These are phyloP conservation scores for Styphnolobium japonicum DNA, from an alignment of 306 rosid genomes.

Conservation along the genomic window DNA sequence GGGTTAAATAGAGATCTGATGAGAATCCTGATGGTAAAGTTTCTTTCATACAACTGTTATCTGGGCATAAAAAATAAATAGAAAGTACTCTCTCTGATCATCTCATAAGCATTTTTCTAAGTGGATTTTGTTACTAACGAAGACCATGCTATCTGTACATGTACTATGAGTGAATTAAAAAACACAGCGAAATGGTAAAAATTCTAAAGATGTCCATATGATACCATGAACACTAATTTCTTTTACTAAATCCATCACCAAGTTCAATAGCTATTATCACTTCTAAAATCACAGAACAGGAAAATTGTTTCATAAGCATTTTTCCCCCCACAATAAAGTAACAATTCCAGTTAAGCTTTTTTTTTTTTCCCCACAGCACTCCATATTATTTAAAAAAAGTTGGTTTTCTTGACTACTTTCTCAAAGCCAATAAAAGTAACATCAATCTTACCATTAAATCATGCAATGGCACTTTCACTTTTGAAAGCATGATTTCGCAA, in stretches of 20 bases:
- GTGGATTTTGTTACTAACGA: neutral
- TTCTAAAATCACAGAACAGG: neutral
- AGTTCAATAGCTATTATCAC: neutral
- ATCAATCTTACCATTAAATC: conserved; percentile 75
- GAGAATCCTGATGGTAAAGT: neutral
- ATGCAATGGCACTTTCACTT: conserved; percentile 83
- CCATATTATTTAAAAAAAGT: neutral
- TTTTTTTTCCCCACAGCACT: neutral
- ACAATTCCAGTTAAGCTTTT: neutral
- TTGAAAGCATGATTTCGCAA: conserved; percentile 97
- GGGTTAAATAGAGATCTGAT: neutral
- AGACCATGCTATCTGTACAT: neutral
- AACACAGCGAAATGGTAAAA: neutral
- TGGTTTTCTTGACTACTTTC: neutral
- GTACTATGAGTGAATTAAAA: neutral
- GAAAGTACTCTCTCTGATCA: neutral
- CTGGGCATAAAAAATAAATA: neutral
- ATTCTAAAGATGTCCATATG: neutral
- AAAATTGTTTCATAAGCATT: neutral
- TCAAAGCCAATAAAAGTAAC: neutral
- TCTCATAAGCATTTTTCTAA: neutral
- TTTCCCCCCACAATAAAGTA: neutral
- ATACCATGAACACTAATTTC: neutral
- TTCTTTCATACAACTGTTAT: too few species aligned
- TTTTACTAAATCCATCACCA: neutral